Evolutionary conservation across 2,329 filamentous ascomycete species (phyloP), one percentile per base, ranked within the genome.

Genomic region (Cylindrodendrum hubeiense): DNA sequence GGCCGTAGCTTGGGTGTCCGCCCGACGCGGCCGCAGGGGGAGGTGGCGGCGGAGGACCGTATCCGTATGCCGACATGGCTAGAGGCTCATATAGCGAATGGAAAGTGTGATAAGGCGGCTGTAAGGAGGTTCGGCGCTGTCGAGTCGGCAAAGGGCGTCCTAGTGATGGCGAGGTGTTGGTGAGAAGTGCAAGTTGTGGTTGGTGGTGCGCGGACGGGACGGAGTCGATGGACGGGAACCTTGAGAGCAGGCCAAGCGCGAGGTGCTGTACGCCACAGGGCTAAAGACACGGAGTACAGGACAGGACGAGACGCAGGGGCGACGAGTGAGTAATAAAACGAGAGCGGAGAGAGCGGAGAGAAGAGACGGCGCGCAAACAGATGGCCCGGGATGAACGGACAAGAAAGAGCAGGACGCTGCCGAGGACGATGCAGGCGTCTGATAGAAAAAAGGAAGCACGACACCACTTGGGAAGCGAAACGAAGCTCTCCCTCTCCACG

Each of bases 1-100:
- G 79, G 8, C 78, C 74, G 60, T 85, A 86, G 34, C 75, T 78
- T 12, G 75, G 69, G 39, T 78, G 77, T 60, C 75, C 73, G 47
- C 74, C 68, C 30, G 76, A 72, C 7, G 74, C 65, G 41, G 77
- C 72, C 46, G 74, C 82, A 15, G 84, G 80, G 34, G 85, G 84
- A 5, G 85, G 81, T 19, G 85, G 84, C 13, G 85, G 85, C 60
- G 85, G 84, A 22, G 84, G 85, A n/a, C 81, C 85, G 79, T 87
- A 87, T 57, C 82, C 84, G 79, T 87, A 87, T 33, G 78, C 76
- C 22, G 85, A 80, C 85, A 87, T 87, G 53, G 30, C 22, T 53
- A 54, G 17, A n/a, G 41, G 39, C 21, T 60, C 41, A 41, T 60
- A 22, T 22, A 52, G 58, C 5, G 12, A n/a, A 26, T 15, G 30